These are phyloP conservation scores for Hemisphaericaspora nanyangensis DNA, from an alignment of 805 yeast genomes.

Conservation along the genomic window DNA sequence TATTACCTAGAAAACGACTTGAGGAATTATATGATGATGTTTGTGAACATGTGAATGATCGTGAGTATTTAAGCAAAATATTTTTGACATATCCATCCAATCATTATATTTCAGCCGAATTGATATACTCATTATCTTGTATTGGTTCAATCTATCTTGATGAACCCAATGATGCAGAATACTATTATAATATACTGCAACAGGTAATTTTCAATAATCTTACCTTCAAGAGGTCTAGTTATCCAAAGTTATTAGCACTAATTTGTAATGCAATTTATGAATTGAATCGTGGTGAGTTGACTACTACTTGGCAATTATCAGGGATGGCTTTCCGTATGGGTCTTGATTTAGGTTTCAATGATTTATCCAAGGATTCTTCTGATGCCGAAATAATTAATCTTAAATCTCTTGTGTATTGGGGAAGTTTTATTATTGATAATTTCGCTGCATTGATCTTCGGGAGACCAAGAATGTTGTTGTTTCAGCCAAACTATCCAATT, in stretches of 20 bases:
- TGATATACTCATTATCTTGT: constrained; percentile 1
- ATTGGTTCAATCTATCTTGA: constrained; percentile 1
- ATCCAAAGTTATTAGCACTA: constrained; percentile 1
- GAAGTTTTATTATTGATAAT: constrained; percentile 3
- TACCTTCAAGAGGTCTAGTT: not conserved
- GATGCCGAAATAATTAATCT: not conserved
- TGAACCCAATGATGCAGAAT: constrained; percentile 1
- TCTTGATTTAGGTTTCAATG: constrained; percentile 4
- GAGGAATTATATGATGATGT: not conserved
- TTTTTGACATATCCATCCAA: constrained; percentile 2
- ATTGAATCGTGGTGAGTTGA: constrained; percentile 3
- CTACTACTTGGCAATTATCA: constrained; percentile 4
- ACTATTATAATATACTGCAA: constrained; percentile 1
- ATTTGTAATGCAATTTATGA: constrained; percentile 2
- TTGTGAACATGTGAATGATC: not conserved
- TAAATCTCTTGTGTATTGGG: constrained; percentile 3
- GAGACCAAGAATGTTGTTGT: constrained; percentile 3
- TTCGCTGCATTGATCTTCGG: constrained; percentile 3
- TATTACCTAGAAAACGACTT: not conserved
- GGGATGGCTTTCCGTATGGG: constrained; percentile 7
- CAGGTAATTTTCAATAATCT: not conserved
- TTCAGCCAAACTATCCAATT: not conserved
- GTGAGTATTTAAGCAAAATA: not conserved
- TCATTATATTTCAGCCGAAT: constrained; percentile 4
- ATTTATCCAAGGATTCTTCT: not conserved